A percentile compares a stretch with the other conserved stretches of the same genome.
These are phyloP conservation scores for Trichophyton simii DNA, from an alignment of 2,329 filamentous ascomycete genomes.

Conservation along the genomic window DNA sequence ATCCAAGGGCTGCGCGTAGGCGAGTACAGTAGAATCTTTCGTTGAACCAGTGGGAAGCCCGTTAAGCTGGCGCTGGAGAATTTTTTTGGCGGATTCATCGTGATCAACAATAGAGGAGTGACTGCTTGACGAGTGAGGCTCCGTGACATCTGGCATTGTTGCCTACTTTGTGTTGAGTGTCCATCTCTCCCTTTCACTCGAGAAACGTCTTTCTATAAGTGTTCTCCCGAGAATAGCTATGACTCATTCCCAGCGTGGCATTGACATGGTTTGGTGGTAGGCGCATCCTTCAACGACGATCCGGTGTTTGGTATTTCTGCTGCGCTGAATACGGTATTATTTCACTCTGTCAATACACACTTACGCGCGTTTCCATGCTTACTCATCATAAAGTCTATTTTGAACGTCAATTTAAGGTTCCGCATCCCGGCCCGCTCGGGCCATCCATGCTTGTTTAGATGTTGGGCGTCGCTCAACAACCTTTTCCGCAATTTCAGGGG, in stretches of 20 bases:
- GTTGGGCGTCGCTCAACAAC: background rate
- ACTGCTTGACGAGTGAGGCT: background rate
- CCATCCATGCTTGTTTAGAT: background rate
- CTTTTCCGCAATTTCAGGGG: no score
- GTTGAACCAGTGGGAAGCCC: background rate
- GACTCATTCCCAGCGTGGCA: background rate
- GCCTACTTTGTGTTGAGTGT: background rate
- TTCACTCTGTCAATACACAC: no score
- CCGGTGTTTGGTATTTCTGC: background rate
- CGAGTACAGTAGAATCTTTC: conserved; percentile 1
- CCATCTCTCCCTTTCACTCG: background rate
- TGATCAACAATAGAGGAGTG: background rate
- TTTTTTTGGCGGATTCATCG: background rate
- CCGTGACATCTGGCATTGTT: background rate
- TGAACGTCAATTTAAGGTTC: background rate
- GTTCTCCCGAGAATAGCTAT: background rate
- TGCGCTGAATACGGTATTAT: no score
- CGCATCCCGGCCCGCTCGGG: background rate
- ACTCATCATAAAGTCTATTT: background rate
- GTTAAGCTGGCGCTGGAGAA: conserved; percentile 4
- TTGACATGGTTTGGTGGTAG: background rate
- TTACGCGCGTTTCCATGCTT: background rate
- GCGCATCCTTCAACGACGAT: no score
- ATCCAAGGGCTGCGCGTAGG: conserved; percentile 1
- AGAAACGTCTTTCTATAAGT: background rate